Evolutionary conservation across 306 rosid genomes (phyloP).

Genomic region (Dryas drummondii): DNA sequence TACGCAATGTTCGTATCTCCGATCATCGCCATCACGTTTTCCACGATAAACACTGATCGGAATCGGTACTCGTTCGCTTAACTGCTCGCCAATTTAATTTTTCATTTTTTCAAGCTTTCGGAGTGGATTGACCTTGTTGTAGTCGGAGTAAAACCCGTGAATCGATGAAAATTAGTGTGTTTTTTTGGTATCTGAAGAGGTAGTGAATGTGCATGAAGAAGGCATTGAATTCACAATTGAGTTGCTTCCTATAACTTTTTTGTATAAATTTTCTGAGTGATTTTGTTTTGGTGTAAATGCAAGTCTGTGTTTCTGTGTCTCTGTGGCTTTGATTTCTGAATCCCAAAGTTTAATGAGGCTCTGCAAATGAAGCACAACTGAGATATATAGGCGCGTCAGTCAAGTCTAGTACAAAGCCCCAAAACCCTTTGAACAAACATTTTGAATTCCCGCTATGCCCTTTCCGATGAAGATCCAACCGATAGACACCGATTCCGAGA

Average conservation of each 20-base stretch:
- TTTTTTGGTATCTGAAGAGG: not conserved
- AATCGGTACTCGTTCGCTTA: constrained; percentile 23
- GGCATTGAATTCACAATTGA: constrained; percentile 1
- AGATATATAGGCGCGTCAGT: constrained; percentile 14
- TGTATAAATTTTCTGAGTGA: not conserved
- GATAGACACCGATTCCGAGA: constrained; percentile 57
- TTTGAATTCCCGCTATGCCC: constrained; percentile 41
- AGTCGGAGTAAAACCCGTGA: not conserved
- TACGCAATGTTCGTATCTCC: constrained; percentile 53
- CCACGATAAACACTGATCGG: constrained; percentile 48
- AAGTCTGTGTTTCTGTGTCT: constrained; percentile 12
- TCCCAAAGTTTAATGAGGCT: constrained; percentile 13
- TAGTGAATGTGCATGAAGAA: constrained; percentile 2
- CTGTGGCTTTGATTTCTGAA: constrained; percentile 16
- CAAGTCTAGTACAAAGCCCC: not conserved
- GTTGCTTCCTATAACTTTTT: not conserved
- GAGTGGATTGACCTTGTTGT: constrained; percentile 2
- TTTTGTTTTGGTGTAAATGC: constrained; percentile 16
- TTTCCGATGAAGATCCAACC: constrained; percentile 98
- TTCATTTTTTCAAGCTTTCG: not conserved
- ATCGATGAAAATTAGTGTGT: constrained; percentile 5
- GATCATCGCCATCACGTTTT: constrained; percentile 82
- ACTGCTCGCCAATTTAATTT: not conserved
- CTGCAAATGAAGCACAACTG: constrained; percentile 38
- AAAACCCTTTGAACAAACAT: not conserved